These are phyloP conservation scores for Mytilinidion resinicola DNA, from an alignment of 495 filamentous ascomycete genomes.

Conservation along the genomic window DNA sequence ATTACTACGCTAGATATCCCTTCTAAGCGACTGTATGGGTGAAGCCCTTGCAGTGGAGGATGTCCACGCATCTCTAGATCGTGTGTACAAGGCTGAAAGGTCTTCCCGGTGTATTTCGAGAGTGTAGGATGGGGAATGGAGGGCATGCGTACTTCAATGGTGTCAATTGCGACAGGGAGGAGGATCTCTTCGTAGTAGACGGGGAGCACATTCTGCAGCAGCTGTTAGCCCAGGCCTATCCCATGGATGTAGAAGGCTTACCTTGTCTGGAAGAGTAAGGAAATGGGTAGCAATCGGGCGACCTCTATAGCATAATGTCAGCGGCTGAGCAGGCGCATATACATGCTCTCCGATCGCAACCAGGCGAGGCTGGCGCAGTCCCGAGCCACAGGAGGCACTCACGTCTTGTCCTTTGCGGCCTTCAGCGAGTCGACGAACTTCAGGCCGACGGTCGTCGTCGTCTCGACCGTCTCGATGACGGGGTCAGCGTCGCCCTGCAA, in stretches of 20 bases:
- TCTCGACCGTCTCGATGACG: constrained; percentile 42
- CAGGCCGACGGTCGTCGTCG: constrained; percentile 61
- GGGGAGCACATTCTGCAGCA: constrained; percentile 46
- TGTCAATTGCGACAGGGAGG: constrained; percentile 69
- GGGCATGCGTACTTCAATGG: constrained; percentile 49
- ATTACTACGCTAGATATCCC: not conserved
- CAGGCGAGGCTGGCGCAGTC: not conserved
- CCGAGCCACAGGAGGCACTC: constrained; percentile 24
- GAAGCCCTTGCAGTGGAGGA: not conserved
- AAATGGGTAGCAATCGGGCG: constrained; percentile 66
- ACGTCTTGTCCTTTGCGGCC: constrained; percentile 67
- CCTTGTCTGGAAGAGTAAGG: constrained; percentile 56
- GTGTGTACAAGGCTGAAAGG: not conserved
- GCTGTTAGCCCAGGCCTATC: not conserved
- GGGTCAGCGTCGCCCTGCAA: constrained; percentile 16
- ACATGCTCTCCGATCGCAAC: not conserved
- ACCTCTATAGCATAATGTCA: constrained; percentile 42
- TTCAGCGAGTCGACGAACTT: constrained; percentile 59
- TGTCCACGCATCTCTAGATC: not conserved
- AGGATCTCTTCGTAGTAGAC: constrained; percentile 68
- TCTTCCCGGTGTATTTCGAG: not conserved
- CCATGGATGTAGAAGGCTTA: constrained; percentile 26
- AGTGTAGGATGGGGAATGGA: not conserved
- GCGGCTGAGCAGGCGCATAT: not conserved
- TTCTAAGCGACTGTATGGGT: not conserved